Percentiles rank a stretch among this genome's conserved stretches.
These are phyloP conservation scores for Thelonectria rubi DNA, from an alignment of 2,329 filamentous ascomycete genomes.

Conservation along the genomic window DNA sequence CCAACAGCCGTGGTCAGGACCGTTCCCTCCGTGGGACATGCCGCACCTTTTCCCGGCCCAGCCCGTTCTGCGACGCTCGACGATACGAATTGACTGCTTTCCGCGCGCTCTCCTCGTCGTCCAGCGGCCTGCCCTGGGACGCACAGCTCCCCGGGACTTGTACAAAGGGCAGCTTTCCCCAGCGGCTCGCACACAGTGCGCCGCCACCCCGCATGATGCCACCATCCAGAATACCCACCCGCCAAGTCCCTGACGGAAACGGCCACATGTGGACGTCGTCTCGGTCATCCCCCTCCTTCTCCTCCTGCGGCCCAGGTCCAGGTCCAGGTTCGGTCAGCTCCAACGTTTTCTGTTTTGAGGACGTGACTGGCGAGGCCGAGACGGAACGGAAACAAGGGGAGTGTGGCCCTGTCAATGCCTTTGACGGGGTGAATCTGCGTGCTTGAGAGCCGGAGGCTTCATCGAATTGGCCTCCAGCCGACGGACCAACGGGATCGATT, in stretches of 20 bases:
- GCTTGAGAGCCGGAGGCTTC: too few species aligned
- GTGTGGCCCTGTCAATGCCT: slow-evolving; percentile 11
- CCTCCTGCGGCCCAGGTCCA: neutral
- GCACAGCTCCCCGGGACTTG: slow-evolving; percentile 9
- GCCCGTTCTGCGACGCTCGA: neutral
- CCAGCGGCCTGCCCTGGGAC: slow-evolving; percentile 17
- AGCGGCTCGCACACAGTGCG: slow-evolving; percentile 37
- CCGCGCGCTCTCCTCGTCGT: slow-evolving; percentile 9
- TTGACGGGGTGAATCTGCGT: neutral
- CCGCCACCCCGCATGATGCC: slow-evolving; percentile 41
- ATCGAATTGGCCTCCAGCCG: neutral
- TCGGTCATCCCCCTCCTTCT: slow-evolving; percentile 8
- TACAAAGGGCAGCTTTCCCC: slow-evolving; percentile 27
- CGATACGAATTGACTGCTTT: slow-evolving; percentile 35
- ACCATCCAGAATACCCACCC: slow-evolving; percentile 21
- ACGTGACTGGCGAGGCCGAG: slow-evolving; percentile 9
- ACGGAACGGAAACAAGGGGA: slow-evolving; percentile 10
- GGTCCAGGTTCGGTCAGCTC: slow-evolving; percentile 14
- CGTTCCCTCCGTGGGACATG: slow-evolving; percentile 12
- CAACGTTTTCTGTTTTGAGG: slow-evolving; percentile 16
- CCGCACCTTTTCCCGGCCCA: neutral
- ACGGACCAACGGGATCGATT: slow-evolving; percentile 10
- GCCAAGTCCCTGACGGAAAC: slow-evolving; percentile 32
- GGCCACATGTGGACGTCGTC: slow-evolving; percentile 25
- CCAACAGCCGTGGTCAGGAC: slow-evolving; percentile 6